Base-by-base conservation (phyloP, 495 filamentous ascomycete genomes). In the Aspergillus nidulans region DNA sequence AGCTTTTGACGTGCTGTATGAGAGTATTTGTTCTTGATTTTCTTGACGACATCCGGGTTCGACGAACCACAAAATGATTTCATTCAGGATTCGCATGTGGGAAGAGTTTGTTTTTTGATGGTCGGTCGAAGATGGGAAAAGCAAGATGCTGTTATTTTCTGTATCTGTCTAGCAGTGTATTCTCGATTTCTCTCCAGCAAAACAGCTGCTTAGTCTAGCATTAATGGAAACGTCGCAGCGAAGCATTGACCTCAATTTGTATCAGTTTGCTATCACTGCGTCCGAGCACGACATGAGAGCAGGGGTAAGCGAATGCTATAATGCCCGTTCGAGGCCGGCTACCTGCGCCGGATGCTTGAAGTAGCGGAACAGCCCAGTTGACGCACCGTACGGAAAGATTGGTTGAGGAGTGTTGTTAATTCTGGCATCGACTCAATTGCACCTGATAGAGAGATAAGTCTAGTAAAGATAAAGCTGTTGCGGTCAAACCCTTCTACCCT, bases 81-180 rank as follows among this genome's bases (percentile, higher is more conserved):
- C n/a, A 53, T 61, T 58, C 60, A 61, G 34, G 48, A 52, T 26
- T 47, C 38, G 48, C 51, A 64, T 64, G 40, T 58, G 49, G 58
- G 50, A 49, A 25, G 42, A 30, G 46, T 36, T 52, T 21, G 46
- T 38, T 42, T 44, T 41, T 46, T 42, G 41, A 40, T 23, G 47
- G 36, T 42, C 25, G 20, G 41, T 39, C 21, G 20, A 42, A 24
- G 43, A 39, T 51, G 20, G 52, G 15, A 25, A 43, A 39, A 50
- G 51, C 41, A 47, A 41, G 47, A 52, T 24, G 47, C 47, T 46
- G 50, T 53, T 39, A 60, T 59, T 60, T 59, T 43, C 48, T 55
- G 49, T 57, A 61, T 65, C 46, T 61, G 62, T 61, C 59, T 58
- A 61, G 53, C 8, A 26, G 32, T 44, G 55, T 52, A 60, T 60